These are phyloP conservation scores for Taiozyma sp. DNA, from an alignment of 1,139 yeast species.

Conservation along the genomic window DNA sequence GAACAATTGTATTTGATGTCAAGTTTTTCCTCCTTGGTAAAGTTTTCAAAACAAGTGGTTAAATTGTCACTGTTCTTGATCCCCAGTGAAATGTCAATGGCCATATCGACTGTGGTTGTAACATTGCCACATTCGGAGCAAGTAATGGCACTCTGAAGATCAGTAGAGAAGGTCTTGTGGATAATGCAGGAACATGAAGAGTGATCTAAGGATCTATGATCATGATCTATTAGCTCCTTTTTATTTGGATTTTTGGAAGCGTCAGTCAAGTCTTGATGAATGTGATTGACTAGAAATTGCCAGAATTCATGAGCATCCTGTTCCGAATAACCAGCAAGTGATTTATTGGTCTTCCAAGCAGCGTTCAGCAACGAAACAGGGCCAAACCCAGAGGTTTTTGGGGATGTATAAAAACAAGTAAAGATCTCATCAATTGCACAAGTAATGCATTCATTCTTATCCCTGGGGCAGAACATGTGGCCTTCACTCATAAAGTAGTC, in stretches of 20 bases:
- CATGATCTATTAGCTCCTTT: not conserved
- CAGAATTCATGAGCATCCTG: constrained; percentile 98
- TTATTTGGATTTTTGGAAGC: not conserved
- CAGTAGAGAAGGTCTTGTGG: constrained; percentile 77
- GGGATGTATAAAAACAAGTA: constrained; percentile 39
- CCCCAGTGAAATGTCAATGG: constrained; percentile 85
- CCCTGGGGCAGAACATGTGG: constrained; percentile 39
- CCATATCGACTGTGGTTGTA: constrained; percentile 78
- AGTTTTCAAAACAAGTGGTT: constrained; percentile 66
- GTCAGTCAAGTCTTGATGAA: constrained; percentile 49
- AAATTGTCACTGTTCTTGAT: constrained; percentile 40
- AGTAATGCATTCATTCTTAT: constrained; percentile 50
- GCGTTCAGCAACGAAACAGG: constrained; percentile 69
- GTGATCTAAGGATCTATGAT: constrained; percentile 4
- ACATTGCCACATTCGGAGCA: constrained; percentile 66
- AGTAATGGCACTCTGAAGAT: constrained; percentile 64
- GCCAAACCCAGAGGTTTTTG: constrained; percentile 58
- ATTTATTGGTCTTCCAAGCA: constrained; percentile 79
- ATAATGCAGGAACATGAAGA: constrained; percentile 66
- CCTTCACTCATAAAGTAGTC: constrained; percentile 73
- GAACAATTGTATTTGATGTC: constrained; percentile 73
- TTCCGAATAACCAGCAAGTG: constrained; percentile 91
- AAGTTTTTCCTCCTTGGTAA: constrained; percentile 71
- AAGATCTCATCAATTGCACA: constrained; percentile 82
- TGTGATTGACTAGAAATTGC: constrained; percentile 82